Evolutionary conservation across 2,329 filamentous ascomycete genomes (phyloP), one percentile per base, ranked within the genome.

Genomic region (Colletotrichum viniferum): DNA sequence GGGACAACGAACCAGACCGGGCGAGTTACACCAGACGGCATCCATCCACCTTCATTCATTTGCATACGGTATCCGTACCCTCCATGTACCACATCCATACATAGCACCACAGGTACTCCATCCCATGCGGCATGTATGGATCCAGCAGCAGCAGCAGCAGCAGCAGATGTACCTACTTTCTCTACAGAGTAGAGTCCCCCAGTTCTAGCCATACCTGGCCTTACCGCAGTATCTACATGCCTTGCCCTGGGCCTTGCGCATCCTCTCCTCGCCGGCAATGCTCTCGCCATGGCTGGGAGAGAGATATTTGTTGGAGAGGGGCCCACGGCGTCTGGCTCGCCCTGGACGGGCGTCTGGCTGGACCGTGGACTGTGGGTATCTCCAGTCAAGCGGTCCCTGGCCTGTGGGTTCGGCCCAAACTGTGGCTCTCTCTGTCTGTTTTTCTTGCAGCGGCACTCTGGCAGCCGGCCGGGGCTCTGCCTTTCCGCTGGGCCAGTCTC

Each of bases 341-440:
- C 58, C 68, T 63, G 68, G 68, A 30, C 68, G 68, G 69, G 69
- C 62, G 72, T 62, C 56, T 72, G 72, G 68, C 72, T 74, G 72
- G 72, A 74, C 72, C 72, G 69, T 62, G 72, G 68, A 36, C 72
- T 74, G 72, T 74, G 72, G 72, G 34, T 71, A 72, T 62, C 62
- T 32, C 38, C 66, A 69, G 66, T 36, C 55, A 61, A 48, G 38
- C 36, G 32, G 34, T 62, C 36, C 66, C 56, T 58, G 65, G 65
- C 13, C 34, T 60, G 66, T 69, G 66, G 66, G 34, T 43, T 69
- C 34, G 32, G 66, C 52, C 52, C 32, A 61, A 61, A 56, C 64
- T 43, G 64, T 67, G 64, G 58, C 48, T 43, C 38, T 64, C 64
- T 38, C 24, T 38, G 36, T 56, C 56, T 73, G 32, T 71, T 61